These are phyloP conservation scores for Dendrocalamus latiflorus DNA, from an alignment of 202 grass and related monocot genomes.

Conservation along the genomic window DNA sequence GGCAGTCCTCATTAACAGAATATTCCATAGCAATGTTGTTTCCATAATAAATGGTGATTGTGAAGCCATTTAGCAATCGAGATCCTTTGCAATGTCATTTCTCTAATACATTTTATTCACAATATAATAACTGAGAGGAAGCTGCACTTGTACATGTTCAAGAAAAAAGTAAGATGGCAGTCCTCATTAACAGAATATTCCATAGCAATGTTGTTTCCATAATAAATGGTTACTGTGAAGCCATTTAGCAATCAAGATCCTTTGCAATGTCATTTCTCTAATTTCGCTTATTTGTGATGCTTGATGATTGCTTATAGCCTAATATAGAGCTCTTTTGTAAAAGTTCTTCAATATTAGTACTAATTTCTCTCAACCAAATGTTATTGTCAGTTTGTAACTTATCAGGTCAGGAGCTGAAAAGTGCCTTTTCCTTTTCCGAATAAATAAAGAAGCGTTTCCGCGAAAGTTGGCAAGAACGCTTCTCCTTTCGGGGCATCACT, in stretches of 20 bases:
- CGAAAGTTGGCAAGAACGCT: too few relatives aligned
- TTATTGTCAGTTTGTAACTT: neutral
- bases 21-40: neutral
- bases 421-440: too few relatives aligned
- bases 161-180: neutral
- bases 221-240: neutral
- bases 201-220: neutral
- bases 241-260: neutral
- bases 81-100: neutral
- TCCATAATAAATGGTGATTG: slow-evolving; percentile 2
- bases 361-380: neutral
- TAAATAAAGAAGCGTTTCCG: too few relatives aligned
- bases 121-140: neutral
- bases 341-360: neutral
- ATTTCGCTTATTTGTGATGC: neutral
- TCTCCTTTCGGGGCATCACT: too few relatives aligned
- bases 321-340: neutral
- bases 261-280: neutral
- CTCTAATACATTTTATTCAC: neutral
- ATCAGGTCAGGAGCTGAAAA: neutral
- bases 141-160: neutral
- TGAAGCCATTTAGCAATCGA: neutral
- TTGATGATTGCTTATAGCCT: neutral
- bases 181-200: neutral
- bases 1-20: neutral